Evolutionary conservation across 371 early-diverging fungal genomes (phyloP).

Genomic region (Phascolomyces articulosus): DNA sequence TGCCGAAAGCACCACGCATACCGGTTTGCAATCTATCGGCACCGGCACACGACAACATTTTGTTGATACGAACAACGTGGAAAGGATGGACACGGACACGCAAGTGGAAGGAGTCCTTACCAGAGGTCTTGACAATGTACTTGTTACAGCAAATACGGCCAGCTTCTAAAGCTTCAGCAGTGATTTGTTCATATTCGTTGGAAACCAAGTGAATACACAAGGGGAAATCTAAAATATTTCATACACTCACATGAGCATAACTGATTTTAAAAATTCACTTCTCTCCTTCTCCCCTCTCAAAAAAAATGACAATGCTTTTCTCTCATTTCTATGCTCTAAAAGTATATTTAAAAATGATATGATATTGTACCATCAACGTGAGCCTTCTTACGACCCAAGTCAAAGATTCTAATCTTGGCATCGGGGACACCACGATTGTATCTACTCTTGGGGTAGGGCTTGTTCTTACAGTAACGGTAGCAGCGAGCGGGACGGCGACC

Average conservation of each 20-base stretch:
- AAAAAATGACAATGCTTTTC: background rate
- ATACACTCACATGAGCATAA: background rate
- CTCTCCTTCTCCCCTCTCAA: no score
- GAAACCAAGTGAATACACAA: conserved; percentile 96
- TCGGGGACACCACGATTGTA: conserved; percentile 99
- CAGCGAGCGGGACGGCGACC: conserved; percentile 99
- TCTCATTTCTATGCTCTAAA: background rate
- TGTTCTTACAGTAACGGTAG: conserved; percentile 99
- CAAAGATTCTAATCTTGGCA: conserved; percentile 99
- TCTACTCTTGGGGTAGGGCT: conserved; percentile 99
- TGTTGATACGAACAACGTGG: conserved; percentile 99
- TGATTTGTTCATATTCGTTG: conserved; percentile 99
- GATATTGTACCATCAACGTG: conserved; percentile 68
- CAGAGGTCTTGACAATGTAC: conserved; percentile 98
- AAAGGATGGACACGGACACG: conserved; percentile 99
- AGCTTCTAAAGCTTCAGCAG: conserved; percentile 99
- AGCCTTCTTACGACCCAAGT: conserved; percentile 99
- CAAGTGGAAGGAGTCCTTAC: conserved; percentile 99
- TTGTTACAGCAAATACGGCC: conserved; percentile 99
- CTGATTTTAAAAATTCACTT: background rate
- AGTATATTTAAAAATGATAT: background rate
- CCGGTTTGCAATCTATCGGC: conserved; percentile 99
- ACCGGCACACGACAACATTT: conserved; percentile 99
- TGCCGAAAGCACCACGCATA: conserved; percentile 99
- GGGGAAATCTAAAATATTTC: conserved; percentile 83